Base-by-base conservation (phyloP, 2,329 filamentous ascomycete genomes). In the Sordariomycetes sp. region DNA sequence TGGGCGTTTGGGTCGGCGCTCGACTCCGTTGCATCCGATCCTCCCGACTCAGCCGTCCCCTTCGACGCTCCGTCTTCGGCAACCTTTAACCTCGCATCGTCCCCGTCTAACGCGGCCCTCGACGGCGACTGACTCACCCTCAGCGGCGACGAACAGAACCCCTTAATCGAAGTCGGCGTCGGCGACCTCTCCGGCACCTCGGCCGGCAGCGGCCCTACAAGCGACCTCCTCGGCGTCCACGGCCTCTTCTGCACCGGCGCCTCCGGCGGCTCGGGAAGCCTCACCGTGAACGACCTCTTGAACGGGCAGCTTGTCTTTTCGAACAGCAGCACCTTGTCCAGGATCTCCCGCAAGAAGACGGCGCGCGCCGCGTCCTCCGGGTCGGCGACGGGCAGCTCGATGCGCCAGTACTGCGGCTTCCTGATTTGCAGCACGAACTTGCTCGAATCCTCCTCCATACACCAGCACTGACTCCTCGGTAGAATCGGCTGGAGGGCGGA, bases 391-490 rank as follows among this genome's bases (percentile, higher is more conserved):
- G 90, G 89, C 6, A 97, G 74, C 67, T 97, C 92, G 65, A 97
- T 94, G 62, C 92, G 85, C 80, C 94, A 96, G 70, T 94, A 97
- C 51, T 88, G 87, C 34, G 92, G 87, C 52, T 87, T 83, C 24
- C 90, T 80, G 62, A 95, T 90, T 63, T 92, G 88, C 60, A 97
- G 74, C n/a, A 96, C 88, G 64, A 96, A 96, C 64, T 86, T 81
- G 70, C 77, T 90, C 48, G 87, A 87, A 59, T 86, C 81, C 59
- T 90, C 88, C 69, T 95, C 89, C 35, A 97, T 88, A 69, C 89
- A 95, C 92, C 92, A 97, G 68, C 89, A 95, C 71, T 96, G 91
- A 60, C 90, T 95, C 69, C 90, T 90, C 25, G 89, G 90, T 57
- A 97, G 74, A 61, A 97, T 94, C 12, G 92, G 88, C 65, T 94